Base-by-base conservation (phyloP, 2,329 filamentous ascomycete genomes). In the Colletotrichum destructivum region DNA sequence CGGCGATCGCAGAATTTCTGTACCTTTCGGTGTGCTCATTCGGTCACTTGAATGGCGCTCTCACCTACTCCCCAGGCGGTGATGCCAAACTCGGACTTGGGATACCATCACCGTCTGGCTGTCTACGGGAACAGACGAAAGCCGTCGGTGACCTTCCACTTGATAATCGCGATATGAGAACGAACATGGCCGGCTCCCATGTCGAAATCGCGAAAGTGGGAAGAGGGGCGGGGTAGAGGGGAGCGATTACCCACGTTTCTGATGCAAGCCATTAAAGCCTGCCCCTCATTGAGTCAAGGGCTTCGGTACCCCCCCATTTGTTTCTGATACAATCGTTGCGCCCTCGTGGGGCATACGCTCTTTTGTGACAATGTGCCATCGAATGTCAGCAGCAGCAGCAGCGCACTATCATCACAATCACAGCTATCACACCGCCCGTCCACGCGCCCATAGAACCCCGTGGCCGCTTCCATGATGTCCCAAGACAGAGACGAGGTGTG, bases 261-360 rank as follows among this genome's bases (percentile, higher is more conserved):
- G 69, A 71, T 64, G 65, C 69, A 71, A 71, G 69, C 69, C 69
- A 71, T 71, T 55, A 69, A 69, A 35, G n/a, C 26, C 38, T 40
- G 65, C 64, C 69, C 69, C 65, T 69, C 59, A 35, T 21, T 42
- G 31, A 54, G 47, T 42, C 63, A 38, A 55, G 62, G 62, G 61
- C 55, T 38, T 35, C 52, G 42, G 44, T 23, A 57, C 40, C 13
- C 35, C 52, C 52, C 59, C n/a, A 35, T 51, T 63, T 42, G 65
- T 47, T 26, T 47, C 54, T 61, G 52, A n/a, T 21, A 35, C 56
- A 35, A 54, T 47, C 47, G 62, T 66, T 23, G 38, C 31, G 62
- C 46, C 47, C 57, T 35, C 40, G 40, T 35, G 40, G 49, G 40
- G 21, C 56, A 56, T 44, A 47, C 42, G 38, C 31, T 55, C 55